Evolutionary conservation across 192 early-diverging fungal species (phyloP), one percentile per base, ranked within the genome.

Genomic region (Coemansia interrupta): DNA sequence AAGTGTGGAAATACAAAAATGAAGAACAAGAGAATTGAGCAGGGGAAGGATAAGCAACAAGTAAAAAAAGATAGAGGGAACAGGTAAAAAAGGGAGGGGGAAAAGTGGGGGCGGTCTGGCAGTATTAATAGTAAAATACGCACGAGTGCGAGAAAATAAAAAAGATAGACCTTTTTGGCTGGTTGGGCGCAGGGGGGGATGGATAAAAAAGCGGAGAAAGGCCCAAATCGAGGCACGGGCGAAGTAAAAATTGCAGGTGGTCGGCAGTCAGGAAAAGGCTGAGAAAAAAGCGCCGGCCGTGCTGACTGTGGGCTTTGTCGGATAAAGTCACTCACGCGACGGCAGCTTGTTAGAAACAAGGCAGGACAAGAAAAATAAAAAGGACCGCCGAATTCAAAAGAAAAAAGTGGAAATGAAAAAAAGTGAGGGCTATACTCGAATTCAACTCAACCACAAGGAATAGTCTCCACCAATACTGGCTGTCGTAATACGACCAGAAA

Each of bases 61-160:
- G 24, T 50, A 50, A 50, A 6, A 49, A 49, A 28, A 50, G 28
- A 50, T 50, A 50, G 24, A 49, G 20, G 48, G 28, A 29, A 28
- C 15, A 26, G 23, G 24, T 50, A 2, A 50, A 50, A 28, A 50
- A 17, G 48, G 28, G 23, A 26, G 48, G 28, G 48, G 28, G 18
- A 50, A 50, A 50, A 28, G 12, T 15, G 48, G 48, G 48, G 48
- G 48, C 48, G 48, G 48, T 50, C 48, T 50, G 48, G 48, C 48
- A 23, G 48, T 50, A 50, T 23, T 50, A 50, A 50, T 50, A 50
- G 23, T 28, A 28, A 28, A 50, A 50, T 29, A 29, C 48, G 15
- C 24, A 50, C 48, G 18, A 14, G 48, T 28, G 48, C 28, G 48
- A 50, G 48, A 50, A 50, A 50, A 49, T 26, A 50, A 50, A 36